These are phyloP conservation scores for Gnomoniopsis smithogilvyi DNA, from an alignment of 2,329 filamentous ascomycete genomes.

Conservation along the genomic window DNA sequence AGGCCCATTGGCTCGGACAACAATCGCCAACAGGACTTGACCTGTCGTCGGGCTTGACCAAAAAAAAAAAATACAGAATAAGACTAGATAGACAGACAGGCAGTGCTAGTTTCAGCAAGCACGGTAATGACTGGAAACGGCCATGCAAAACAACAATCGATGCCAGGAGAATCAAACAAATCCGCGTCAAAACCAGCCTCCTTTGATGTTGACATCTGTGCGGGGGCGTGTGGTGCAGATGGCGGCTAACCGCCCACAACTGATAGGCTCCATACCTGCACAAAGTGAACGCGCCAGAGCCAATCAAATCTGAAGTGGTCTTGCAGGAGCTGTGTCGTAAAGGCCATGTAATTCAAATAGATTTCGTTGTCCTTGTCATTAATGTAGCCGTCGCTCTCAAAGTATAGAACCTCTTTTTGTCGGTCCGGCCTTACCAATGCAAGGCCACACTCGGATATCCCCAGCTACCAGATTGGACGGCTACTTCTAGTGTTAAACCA, in stretches of 20 bases:
- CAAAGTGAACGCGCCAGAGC: neutral
- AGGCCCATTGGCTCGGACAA: slow-evolving; percentile 33
- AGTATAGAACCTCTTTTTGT: no score
- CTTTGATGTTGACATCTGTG: slow-evolving; percentile 3
- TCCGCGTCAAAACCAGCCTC: neutral
- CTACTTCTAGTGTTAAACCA: no score
- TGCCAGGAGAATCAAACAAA: neutral
- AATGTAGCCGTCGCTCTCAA: neutral
- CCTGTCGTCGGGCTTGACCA: no score
- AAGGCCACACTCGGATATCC: no score
- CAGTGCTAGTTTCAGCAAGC: neutral
- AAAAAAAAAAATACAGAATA: no score
- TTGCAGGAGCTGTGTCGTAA: neutral
- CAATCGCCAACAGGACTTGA: slow-evolving; percentile 2
- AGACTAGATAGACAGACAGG: neutral
- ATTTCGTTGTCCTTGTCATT: neutral
- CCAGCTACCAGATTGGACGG: no score
- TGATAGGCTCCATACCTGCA: slow-evolving; percentile 14
- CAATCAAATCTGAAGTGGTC: neutral
- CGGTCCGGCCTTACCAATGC: no score
- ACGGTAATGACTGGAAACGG: neutral
- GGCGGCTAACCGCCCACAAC: slow-evolving; percentile 9
- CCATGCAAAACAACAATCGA: neutral
- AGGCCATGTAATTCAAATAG: neutral
- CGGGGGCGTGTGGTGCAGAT: slow-evolving; percentile 14